These are phyloP conservation scores for Ganoderma sp. DNA, from an alignment of 1,284 basidiomycete species.

Conservation along the genomic window DNA sequence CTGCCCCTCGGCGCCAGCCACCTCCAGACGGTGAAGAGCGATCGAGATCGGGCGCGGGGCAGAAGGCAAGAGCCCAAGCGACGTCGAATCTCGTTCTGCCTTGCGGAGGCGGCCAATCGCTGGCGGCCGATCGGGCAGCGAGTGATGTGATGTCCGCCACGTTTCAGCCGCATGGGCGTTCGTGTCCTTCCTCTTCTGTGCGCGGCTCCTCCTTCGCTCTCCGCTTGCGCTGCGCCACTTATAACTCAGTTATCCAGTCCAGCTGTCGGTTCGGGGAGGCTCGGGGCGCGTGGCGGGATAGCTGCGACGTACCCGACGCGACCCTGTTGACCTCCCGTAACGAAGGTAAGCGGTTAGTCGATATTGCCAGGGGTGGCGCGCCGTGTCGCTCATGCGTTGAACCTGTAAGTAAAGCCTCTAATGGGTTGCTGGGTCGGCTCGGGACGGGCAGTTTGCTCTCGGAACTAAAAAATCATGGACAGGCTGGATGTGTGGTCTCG, in stretches of 20 bases:
- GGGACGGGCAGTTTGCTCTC: neutral
- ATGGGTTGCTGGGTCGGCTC: too few relatives aligned
- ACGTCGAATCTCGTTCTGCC: neutral
- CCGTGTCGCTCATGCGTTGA: neutral
- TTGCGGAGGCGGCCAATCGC: conserved; percentile 6
- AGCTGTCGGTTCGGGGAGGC: neutral
- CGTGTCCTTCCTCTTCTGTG: neutral
- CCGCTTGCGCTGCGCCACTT: neutral
- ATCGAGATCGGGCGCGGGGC: conserved; percentile 6
- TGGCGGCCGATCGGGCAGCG: neutral
- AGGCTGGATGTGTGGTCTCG: neutral
- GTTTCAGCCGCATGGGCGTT: conserved; percentile 1
- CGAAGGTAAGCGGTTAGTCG: neutral
- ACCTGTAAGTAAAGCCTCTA: neutral
- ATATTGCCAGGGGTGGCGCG: neutral
- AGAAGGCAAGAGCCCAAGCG: neutral
- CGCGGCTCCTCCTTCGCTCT: neutral
- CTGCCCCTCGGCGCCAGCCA: neutral
- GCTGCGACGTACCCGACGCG: neutral
- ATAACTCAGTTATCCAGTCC: neutral
- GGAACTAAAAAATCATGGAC: neutral
- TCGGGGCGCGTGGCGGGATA: neutral
- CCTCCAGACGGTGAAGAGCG: neutral
- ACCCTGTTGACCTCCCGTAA: neutral
- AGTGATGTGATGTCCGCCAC: neutral